A percentile compares a stretch with the other conserved stretches of the same genome.
Conservation (phyloP, 805 yeast species). For the Kodamaea kakaduensis region DNA sequence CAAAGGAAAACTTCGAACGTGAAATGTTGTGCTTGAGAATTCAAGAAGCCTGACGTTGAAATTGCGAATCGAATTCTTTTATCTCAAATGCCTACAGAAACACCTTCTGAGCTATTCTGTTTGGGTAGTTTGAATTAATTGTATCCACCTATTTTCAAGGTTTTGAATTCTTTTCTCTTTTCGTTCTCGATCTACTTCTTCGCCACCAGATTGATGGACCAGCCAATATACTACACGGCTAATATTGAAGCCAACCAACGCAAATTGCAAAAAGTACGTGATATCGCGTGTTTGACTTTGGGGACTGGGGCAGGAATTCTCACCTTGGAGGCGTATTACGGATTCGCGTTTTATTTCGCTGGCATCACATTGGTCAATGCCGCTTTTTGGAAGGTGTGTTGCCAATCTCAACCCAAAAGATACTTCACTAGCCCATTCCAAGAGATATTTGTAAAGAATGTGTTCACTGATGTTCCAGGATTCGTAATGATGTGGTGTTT, state of each 20-base stretch:
- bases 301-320: slow-evolving; percentile 41
- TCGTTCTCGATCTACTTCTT: not conserved
- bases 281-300: slow-evolving; percentile 32
- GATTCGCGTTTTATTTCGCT: slow-evolving; percentile 32
- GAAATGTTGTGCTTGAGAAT: no score
- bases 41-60: no score
- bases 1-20: no score
- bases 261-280: slow-evolving; percentile 31
- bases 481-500: slow-evolving; percentile 48
- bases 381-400: slow-evolving; percentile 28
- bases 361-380: slow-evolving; percentile 32
- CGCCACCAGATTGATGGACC: slow-evolving; percentile 2
- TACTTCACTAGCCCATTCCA: slow-evolving; percentile 26
- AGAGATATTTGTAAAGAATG: slow-evolving; percentile 32
- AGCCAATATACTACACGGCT: slow-evolving; percentile 18
- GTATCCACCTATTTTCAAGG: no score
- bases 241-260: slow-evolving; percentile 27
- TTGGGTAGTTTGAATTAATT: no score
- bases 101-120: no score
- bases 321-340: slow-evolving; percentile 33
- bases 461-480: slow-evolving; percentile 34
- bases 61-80: no score
- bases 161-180: not conserved
- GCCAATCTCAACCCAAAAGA: slow-evolving; percentile 24
- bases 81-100: no score